Base-by-base conservation (phyloP, 1,284 basidiomycete species). In the Papiliotrema terrestris region DNA sequence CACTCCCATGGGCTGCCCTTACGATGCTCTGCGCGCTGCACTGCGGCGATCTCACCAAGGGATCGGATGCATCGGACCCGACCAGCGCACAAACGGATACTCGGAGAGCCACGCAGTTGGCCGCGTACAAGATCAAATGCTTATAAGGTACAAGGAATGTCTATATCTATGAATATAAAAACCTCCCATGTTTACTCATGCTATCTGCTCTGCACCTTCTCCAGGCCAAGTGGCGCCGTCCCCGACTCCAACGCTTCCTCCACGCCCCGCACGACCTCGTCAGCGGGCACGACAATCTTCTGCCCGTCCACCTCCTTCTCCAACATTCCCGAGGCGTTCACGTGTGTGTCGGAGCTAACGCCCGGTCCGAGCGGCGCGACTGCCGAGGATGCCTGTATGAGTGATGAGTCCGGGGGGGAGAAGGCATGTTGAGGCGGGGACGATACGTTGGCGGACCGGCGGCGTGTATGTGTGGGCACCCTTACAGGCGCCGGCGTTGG, bases 361-460 rank as follows among this genome's bases (percentile, higher is more conserved):
- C 76, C 77, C 2, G 72, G 76, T 17, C 77, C 77, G 0, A 76
- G 59, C 0, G 75, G 76, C 37, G 63, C 61, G 1, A 62, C 61
- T 11, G 59, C 51, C 13, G 67, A 56, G 5, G 71, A 60, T 0
- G 71, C 71, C 1, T 60, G 48, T 8, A 70, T 61, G 19, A 77
- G 56, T 11, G 63, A 59, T 2, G 71, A 55, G 44, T 72, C 71
- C 0, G 72, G 71, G 1, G 73, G 72, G 0, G 71, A 73, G 22
- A 71, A 67, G 19, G 63, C 67, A 32, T 32, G 29, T 32, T 32
- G 29, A 5, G 29, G 29, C 20, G 55, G 35, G 35, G 26, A 15
- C 53, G 52, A 25, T 59, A 45, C 20, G 61, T 59, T 37, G 8
- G 39, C 23, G 6, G 37, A 17, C 11, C 13, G 13, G 13, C 47